Percentiles rank a stretch among this genome's conserved stretches.
Conservation (phyloP, 2,329 filamentous ascomycete genomes). For the Fusarium sp. region DNA sequence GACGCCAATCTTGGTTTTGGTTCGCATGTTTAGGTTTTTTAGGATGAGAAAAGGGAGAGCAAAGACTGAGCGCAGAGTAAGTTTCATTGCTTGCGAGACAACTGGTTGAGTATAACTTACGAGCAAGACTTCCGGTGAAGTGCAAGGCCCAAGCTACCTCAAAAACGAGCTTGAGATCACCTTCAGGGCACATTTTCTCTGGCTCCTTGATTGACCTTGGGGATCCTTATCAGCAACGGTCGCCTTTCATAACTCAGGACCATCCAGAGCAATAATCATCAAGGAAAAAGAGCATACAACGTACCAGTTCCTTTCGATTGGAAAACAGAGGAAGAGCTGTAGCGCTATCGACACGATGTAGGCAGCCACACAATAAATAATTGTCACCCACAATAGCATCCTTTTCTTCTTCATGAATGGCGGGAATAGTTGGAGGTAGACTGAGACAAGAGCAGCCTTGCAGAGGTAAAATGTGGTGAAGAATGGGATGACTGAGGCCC, state of each 20-base stretch:
- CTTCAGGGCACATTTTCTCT: background rate
- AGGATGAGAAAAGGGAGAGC: constrained; percentile 3
- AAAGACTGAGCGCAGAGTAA: background rate
- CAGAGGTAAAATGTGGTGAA: constrained; percentile 16
- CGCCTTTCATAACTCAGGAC: background rate
- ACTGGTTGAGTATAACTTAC: background rate
- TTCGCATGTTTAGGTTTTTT: constrained; percentile 7
- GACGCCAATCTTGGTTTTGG: constrained; percentile 2
- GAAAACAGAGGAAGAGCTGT: constrained; percentile 3
- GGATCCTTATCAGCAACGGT: background rate
- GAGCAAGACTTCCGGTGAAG: background rate
- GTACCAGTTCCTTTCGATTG: constrained; percentile 13
- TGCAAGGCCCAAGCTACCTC: constrained; percentile 10
- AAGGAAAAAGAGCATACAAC: background rate
- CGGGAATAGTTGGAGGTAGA: constrained; percentile 21
- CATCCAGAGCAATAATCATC: too few relatives aligned
- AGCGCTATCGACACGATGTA: background rate
- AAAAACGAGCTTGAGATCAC: background rate
- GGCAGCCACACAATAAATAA: background rate
- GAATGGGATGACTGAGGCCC: constrained; percentile 2
- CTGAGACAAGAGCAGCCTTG: constrained; percentile 11
- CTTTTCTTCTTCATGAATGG: constrained; percentile 10
- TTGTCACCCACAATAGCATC: background rate
- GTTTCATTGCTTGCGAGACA: background rate
- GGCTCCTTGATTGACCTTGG: background rate